These are phyloP conservation scores for Coniochaeta prunicola DNA, from an alignment of 2,329 filamentous ascomycete genomes.

Conservation along the genomic window DNA sequence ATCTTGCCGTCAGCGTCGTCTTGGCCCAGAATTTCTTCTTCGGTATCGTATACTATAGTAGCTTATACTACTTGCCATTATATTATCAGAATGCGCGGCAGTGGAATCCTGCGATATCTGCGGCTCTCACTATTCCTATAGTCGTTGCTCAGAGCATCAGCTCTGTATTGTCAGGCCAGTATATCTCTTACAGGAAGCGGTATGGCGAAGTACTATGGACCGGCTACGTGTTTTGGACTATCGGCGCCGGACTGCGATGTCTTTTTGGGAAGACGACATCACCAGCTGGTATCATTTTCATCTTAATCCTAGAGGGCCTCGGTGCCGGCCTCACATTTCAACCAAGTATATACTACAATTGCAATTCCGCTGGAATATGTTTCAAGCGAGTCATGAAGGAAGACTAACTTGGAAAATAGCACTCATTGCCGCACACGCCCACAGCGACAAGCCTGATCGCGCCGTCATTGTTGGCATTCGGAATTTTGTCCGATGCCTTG, in stretches of 20 bases:
- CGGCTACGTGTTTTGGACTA: not conserved
- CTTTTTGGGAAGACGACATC: too few relatives aligned
- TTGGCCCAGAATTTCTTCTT: not conserved
- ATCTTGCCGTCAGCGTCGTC: not conserved
- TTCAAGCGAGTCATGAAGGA: not conserved
- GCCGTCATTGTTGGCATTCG: not conserved
- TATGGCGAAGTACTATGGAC: not conserved
- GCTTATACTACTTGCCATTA: not conserved
- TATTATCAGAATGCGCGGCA: not conserved
- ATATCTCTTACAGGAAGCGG: not conserved
- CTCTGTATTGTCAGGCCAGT: not conserved
- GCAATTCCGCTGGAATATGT: not conserved
- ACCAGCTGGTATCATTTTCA: too few relatives aligned
- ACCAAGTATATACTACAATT: not conserved
- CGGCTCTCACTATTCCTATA: not conserved
- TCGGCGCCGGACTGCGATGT: not conserved
- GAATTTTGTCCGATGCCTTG: not conserved
- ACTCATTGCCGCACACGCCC: not conserved
- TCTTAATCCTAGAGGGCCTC: not conserved
- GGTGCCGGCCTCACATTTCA: not conserved
- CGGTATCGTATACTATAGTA: not conserved
- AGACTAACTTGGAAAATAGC: too few relatives aligned
- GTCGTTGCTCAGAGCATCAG: not conserved
- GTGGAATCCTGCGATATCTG: not conserved
- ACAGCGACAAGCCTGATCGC: not conserved